phyloP scores from a whole-genome alignment of 768 basidiomycete species.

The Daedaleopsis nitida region DNA sequence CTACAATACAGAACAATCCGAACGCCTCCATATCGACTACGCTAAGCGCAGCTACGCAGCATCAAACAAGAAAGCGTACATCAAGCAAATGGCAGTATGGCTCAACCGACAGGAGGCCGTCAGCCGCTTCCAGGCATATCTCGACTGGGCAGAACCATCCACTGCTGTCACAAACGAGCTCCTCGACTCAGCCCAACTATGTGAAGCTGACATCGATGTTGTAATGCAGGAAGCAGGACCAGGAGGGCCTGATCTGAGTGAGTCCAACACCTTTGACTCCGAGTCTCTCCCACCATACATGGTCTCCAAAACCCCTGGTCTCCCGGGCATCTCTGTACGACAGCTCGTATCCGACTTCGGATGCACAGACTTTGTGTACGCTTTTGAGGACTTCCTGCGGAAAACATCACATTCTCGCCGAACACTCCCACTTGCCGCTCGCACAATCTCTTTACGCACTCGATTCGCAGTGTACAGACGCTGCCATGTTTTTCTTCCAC shows the following conservation, averaged over 20 bases:
- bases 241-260: too few species aligned
- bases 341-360: background rate
- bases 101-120: conserved; percentile 34
- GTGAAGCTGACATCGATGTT: too few species aligned
- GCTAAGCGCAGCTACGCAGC: conserved; percentile 38
- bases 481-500: background rate
- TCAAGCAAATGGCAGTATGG: conserved; percentile 41
- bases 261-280: background rate
- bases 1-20: conserved; percentile 40
- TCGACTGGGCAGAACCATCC: conserved; percentile 26
- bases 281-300: background rate
- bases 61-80: conserved; percentile 39
- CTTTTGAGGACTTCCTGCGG: background rate
- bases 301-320: background rate
- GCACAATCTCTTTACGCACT: background rate
- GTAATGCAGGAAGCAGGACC: too few species aligned
- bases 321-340: background rate
- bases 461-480: background rate
- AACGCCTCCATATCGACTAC: conserved; percentile 41
- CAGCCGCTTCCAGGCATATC: conserved; percentile 25
- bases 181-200: too few species aligned
- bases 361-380: background rate
- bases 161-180: background rate
- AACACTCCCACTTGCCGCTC: background rate
- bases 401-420: background rate